A percentile compares a stretch with the other conserved stretches of the same genome.
Evolutionary conservation across 495 filamentous ascomycete species (phyloP).

Genomic region (Trichodelitschia bisporula): DNA sequence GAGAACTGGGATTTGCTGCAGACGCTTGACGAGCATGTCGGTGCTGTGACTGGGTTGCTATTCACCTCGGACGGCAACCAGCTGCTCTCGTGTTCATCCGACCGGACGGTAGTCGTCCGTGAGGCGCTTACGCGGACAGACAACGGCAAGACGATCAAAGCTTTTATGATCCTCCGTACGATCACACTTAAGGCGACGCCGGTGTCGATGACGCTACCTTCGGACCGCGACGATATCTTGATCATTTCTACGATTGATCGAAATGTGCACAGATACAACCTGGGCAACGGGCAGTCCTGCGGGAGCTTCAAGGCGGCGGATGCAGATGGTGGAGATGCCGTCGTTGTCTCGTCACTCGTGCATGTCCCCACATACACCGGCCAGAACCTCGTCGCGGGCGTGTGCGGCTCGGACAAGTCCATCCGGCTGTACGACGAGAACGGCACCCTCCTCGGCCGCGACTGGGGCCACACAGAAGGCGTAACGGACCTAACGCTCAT

Average conservation of each 20-base stretch:
- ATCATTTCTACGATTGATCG: slow-evolving; percentile 66
- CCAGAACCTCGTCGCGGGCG: slow-evolving; percentile 40
- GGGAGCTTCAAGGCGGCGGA: slow-evolving; percentile 63
- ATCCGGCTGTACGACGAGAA: slow-evolving; percentile 68
- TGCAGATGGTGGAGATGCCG: slow-evolving; percentile 50
- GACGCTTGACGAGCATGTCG: slow-evolving; percentile 58
- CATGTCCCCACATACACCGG: slow-evolving; percentile 13
- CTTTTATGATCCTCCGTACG: slow-evolving; percentile 47
- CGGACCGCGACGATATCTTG: slow-evolving; percentile 29
- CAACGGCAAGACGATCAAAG: slow-evolving; percentile 36
- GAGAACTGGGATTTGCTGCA: slow-evolving; percentile 35
- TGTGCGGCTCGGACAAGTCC: slow-evolving; percentile 87
- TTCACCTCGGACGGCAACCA: slow-evolving; percentile 39
- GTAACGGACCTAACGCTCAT: slow-evolving; percentile 63
- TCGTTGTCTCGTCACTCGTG: slow-evolving; percentile 54
- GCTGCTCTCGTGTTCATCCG: slow-evolving; percentile 66
- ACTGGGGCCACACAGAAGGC: slow-evolving; percentile 85
- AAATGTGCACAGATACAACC: slow-evolving; percentile 50
- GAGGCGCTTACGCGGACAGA: slow-evolving; percentile 48
- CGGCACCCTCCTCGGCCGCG: slow-evolving; percentile 54
- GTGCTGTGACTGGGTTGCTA: slow-evolving; percentile 35
- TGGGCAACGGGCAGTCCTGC: slow-evolving; percentile 41
- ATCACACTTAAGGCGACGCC: slow-evolving; percentile 72
- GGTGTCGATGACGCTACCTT: slow-evolving; percentile 46
- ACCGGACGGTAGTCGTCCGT: slow-evolving; percentile 60